Conservation (phyloP, 2,329 filamentous ascomycete genomes). For the Botrytis sinoallii region DNA sequence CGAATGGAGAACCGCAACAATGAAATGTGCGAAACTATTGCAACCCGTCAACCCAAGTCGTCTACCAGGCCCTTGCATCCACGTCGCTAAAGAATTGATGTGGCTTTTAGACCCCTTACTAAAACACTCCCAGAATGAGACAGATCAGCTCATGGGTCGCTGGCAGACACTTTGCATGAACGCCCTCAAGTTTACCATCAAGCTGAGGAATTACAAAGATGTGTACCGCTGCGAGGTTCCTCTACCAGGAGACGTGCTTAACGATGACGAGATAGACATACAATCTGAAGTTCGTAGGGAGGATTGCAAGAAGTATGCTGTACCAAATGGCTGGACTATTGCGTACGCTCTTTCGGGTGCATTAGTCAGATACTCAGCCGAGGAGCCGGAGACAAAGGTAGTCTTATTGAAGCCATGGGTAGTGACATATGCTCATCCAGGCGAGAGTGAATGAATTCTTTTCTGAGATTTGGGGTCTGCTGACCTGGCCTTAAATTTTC, state of each 20-base stretch:
- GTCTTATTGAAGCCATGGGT: neutral
- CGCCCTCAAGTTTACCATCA: neutral
- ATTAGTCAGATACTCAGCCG: neutral
- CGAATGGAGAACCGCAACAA: neutral
- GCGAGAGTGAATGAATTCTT: neutral
- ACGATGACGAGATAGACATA: neutral
- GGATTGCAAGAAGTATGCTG: neutral
- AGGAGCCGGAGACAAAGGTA: neutral
- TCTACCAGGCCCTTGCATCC: neutral
- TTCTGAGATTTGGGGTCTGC: neutral
- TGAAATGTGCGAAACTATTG: neutral
- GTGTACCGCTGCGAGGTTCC: conserved; percentile 10
- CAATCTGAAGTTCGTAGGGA: neutral
- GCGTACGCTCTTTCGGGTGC: neutral
- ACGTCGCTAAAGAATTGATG: neutral
- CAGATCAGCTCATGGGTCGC: neutral
- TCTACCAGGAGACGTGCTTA: neutral
- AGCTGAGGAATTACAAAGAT: neutral
- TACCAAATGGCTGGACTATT: neutral
- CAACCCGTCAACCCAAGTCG: neutral
- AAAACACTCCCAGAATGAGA: neutral
- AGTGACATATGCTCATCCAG: neutral
- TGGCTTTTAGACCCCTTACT: neutral
- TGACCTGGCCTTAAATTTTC: neutral
- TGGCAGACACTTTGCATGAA: neutral